A percentile compares a stretch with the other conserved stretches of the same genome.
Evolutionary conservation across 2,329 filamentous ascomycete species (phyloP).

Genomic region (Pseudogymnoascus sp.): DNA sequence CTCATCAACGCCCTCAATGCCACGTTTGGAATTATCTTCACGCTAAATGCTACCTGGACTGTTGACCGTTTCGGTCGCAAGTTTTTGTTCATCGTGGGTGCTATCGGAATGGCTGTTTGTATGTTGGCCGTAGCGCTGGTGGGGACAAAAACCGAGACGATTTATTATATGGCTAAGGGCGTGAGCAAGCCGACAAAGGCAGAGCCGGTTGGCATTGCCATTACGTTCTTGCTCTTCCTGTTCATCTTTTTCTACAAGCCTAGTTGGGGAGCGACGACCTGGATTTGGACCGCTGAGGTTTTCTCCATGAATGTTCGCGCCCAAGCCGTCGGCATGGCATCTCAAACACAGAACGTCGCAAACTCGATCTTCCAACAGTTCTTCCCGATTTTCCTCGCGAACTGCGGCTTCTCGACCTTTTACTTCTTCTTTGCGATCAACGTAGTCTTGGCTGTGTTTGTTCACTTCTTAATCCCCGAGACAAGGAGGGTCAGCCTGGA

Average conservation of each 20-base stretch:
- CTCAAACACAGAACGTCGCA: conserved; percentile 54
- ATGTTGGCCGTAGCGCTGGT: conserved; percentile 59
- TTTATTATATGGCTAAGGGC: neutral
- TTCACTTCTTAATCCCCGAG: conserved; percentile 46
- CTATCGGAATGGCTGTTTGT: conserved; percentile 59
- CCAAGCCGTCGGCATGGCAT: conserved; percentile 59
- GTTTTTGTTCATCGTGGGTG: conserved; percentile 62
- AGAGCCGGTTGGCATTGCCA: conserved; percentile 55
- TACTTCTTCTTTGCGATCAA: conserved; percentile 50
- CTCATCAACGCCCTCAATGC: conserved; percentile 70
- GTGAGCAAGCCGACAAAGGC: conserved; percentile 43
- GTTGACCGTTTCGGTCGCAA: conserved; percentile 65
- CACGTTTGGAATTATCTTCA: conserved; percentile 66
- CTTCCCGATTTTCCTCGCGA: conserved; percentile 59
- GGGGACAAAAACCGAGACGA: conserved; percentile 43
- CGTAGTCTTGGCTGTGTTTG: conserved; percentile 39
- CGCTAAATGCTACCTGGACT: conserved; percentile 65
- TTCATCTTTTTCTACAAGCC: conserved; percentile 64
- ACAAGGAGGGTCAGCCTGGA: conserved; percentile 48
- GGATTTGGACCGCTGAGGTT: conserved; percentile 64
- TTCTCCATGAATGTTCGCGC: conserved; percentile 67
- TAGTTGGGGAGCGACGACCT: conserved; percentile 61
- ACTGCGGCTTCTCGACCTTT: conserved; percentile 36
- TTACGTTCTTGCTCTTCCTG: conserved; percentile 60
- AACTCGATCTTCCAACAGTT: conserved; percentile 64